A percentile compares a stretch with the other conserved stretches of the same genome.
phyloP scores from a whole-genome alignment of 768 basidiomycete species.

The Termitomyces sp. region DNA sequence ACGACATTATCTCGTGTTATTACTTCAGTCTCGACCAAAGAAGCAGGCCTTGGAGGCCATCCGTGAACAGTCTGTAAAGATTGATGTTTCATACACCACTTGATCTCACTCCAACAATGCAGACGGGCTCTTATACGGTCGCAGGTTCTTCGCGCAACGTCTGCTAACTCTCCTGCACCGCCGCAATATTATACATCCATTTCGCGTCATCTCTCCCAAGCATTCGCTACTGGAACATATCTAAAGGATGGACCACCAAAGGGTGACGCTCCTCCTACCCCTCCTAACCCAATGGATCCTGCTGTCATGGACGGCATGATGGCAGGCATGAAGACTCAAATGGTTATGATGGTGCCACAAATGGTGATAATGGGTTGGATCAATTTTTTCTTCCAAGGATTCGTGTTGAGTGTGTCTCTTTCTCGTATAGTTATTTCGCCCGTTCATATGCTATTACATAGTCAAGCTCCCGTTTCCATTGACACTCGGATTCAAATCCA shows the following conservation, averaged over 20 bases:
- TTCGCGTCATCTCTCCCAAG: slow-evolving; percentile 65
- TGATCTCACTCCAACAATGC: slow-evolving; percentile 6
- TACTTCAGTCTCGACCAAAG: slow-evolving; percentile 83
- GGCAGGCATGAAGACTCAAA: slow-evolving; percentile 98
- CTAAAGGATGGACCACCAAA: slow-evolving; percentile 82
- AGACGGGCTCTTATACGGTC: slow-evolving; percentile 79
- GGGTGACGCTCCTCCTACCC: slow-evolving; percentile 47
- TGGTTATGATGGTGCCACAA: slow-evolving; percentile 98
- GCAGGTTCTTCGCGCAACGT: slow-evolving; percentile 77
- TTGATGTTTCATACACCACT: not conserved
- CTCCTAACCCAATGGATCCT: slow-evolving; percentile 88
- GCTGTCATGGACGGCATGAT: slow-evolving; percentile 97
- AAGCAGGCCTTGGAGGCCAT: slow-evolving; percentile 71
- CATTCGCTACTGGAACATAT: slow-evolving; percentile 72
- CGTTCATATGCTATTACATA: slow-evolving; percentile 24
- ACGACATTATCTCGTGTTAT: slow-evolving; percentile 84
- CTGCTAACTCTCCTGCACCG: slow-evolving; percentile 78
- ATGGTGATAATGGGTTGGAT: slow-evolving; percentile 99
- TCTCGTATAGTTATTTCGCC: not conserved
- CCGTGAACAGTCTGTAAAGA: slow-evolving; percentile 82
- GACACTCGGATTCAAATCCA: slow-evolving; percentile 94
- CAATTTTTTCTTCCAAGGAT: slow-evolving; percentile 99
- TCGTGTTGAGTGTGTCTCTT: slow-evolving; percentile 81
- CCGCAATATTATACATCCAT: slow-evolving; percentile 67
- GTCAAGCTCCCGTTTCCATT: slow-evolving; percentile 97